Conservation (phyloP, 768 basidiomycete genomes). For the Leccinellum rugosiceps region DNA sequence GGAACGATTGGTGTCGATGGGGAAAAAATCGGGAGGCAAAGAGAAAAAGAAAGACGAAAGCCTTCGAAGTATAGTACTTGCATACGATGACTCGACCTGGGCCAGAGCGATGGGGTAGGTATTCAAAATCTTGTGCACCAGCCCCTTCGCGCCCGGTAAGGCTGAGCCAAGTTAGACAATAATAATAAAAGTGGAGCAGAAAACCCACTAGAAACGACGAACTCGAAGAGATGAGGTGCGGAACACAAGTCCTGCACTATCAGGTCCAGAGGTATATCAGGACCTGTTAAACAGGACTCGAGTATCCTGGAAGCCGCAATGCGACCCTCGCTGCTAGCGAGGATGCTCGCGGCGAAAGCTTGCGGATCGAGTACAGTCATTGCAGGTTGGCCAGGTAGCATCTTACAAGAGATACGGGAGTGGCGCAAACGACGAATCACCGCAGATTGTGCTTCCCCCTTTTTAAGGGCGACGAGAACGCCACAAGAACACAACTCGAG, state of each 20-base stretch:
- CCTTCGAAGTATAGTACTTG: slow-evolving; percentile 20
- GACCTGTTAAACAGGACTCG: slow-evolving; percentile 26
- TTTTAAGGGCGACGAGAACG: not conserved
- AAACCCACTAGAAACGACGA: slow-evolving; percentile 27
- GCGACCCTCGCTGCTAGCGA: slow-evolving; percentile 21
- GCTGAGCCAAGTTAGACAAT: slow-evolving; percentile 9
- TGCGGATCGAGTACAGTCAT: slow-evolving; percentile 14
- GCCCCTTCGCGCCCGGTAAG: slow-evolving; percentile 3
- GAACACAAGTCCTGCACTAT: slow-evolving; percentile 29
- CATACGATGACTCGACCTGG: slow-evolving; percentile 19
- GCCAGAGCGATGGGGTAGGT: slow-evolving; percentile 30
- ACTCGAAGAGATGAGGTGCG: slow-evolving; percentile 26
- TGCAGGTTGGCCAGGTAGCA: not conserved
- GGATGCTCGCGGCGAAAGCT: slow-evolving; percentile 14
- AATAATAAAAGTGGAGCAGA: not conserved
- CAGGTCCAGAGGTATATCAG: slow-evolving; percentile 18
- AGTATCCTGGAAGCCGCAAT: slow-evolving; percentile 12
- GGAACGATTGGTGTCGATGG: slow-evolving; percentile 5
- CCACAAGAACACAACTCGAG: not conserved
- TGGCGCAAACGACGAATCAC: not conserved
- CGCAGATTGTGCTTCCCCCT: not conserved
- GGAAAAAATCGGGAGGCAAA: slow-evolving; percentile 17
- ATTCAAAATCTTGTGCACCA: slow-evolving; percentile 30
- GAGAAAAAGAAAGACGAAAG: slow-evolving; percentile 27
- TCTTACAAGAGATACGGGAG: not conserved